Percentiles rank a stretch among this genome's conserved stretches.
These are phyloP conservation scores for Heliamphora pulchella DNA, from an alignment of 179 eudicot species.

Conservation along the genomic window DNA sequence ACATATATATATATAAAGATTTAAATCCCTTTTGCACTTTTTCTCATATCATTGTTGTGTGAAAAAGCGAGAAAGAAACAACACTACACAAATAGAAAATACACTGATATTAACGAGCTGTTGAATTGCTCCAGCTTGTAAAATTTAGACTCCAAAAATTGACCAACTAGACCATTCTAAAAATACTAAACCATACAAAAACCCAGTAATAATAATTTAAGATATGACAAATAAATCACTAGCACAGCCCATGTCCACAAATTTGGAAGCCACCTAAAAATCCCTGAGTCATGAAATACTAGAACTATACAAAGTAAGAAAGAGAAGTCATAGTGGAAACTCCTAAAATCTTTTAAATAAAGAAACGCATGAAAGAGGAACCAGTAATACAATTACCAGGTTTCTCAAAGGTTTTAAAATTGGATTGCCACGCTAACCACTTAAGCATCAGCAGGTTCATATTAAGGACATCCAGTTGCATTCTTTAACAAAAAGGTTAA, in stretches of 20 bases:
- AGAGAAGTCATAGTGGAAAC: too few relatives aligned
- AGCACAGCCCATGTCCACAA: neutral
- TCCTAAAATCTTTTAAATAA: too few relatives aligned
- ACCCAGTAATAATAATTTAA: neutral
- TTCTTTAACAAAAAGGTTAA: neutral
- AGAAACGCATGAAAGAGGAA: neutral
- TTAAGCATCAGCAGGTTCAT: neutral
- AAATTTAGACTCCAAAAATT: neutral
- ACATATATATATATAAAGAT: neutral
- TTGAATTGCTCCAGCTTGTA: neutral
- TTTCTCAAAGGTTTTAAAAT: too few relatives aligned
- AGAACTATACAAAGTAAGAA: too few relatives aligned
- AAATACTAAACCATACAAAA: neutral
- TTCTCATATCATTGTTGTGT: neutral
- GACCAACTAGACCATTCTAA: neutral
- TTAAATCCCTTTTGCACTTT: neutral
- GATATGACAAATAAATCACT: neutral
- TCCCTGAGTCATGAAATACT: too few relatives aligned
- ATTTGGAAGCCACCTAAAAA: neutral
- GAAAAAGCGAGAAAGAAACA: neutral
- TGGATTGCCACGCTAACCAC: neutral
- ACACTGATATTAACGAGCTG: neutral
- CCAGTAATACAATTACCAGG: too few relatives aligned
- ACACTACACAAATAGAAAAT: neutral
- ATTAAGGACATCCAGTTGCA: neutral